phyloP scores from a whole-genome alignment of 495 filamentous ascomycete genomes.

The Amphirosellinia nigrospora region DNA sequence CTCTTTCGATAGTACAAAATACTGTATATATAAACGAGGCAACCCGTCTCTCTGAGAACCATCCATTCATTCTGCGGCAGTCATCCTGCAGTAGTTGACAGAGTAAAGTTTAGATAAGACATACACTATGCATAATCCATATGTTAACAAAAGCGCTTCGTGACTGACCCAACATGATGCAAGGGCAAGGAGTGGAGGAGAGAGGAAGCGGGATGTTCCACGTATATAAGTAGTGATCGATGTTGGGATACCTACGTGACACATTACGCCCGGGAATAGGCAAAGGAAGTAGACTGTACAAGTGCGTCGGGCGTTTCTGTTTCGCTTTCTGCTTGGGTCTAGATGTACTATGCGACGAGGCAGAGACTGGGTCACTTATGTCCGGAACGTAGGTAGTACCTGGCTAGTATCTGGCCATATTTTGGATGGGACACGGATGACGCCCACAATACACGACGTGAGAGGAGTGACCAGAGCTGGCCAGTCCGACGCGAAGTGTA shows the following conservation, averaged over 20 bases:
- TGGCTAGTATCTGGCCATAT: neutral
- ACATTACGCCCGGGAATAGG: neutral
- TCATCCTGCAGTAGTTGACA: neutral
- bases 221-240: neutral
- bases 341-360: conserved; percentile 15
- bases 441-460: neutral
- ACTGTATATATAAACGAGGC: neutral
- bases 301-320: neutral
- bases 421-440: conserved; percentile 3
- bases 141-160: neutral
- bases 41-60: neutral
- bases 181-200: neutral
- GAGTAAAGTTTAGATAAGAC: neutral
- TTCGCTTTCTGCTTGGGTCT: neutral
- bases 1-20: neutral
- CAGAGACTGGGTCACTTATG: conserved; percentile 2
- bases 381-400: neutral
- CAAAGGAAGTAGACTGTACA: conserved; percentile 8
- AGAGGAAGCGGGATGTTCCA: conserved; percentile 14
- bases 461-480: conserved; percentile 13
- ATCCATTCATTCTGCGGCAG: neutral
- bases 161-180: neutral
- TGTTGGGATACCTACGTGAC: conserved; percentile 10
- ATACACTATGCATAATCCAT: neutral
- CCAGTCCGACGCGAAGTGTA: conserved; percentile 9